phyloP scores from a whole-genome alignment of 202 grass and related monocot species.

The Panicum hallii region DNA sequence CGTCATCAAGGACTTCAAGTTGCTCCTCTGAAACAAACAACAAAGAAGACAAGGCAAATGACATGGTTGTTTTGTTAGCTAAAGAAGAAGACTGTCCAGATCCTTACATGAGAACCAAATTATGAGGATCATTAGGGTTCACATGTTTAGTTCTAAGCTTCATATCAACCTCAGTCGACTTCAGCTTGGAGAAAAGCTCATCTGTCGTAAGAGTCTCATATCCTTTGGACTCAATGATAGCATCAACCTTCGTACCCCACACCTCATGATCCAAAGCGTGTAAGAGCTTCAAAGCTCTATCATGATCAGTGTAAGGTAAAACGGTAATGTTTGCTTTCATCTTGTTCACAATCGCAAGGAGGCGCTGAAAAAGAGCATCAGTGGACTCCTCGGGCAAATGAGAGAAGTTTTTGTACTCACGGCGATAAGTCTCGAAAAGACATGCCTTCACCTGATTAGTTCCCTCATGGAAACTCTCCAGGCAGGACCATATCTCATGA shows the following conservation, averaged over 20 bases:
- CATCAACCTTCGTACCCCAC: not conserved
- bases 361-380: too few species aligned
- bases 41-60: not conserved
- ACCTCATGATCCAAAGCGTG: not conserved
- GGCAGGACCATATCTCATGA: too few species aligned
- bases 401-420: too few species aligned
- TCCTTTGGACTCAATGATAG: not conserved
- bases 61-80: too few species aligned
- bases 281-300: not conserved
- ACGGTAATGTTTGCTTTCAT: too few species aligned
- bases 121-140: not conserved
- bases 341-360: too few species aligned
- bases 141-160: fast-evolving
- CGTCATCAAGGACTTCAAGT: fast-evolving
- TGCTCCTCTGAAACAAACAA: not conserved
- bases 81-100: too few species aligned
- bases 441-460: too few species aligned
- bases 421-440: too few species aligned
- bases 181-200: not conserved
- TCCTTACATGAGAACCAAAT: not conserved
- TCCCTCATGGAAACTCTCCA: too few species aligned
- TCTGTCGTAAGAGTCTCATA: not conserved
- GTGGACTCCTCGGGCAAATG: too few species aligned
- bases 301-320: not conserved
- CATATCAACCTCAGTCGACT: not conserved